phyloP scores from a whole-genome alignment of 805 yeast species.

The Nakazawaea wyomingensis region DNA sequence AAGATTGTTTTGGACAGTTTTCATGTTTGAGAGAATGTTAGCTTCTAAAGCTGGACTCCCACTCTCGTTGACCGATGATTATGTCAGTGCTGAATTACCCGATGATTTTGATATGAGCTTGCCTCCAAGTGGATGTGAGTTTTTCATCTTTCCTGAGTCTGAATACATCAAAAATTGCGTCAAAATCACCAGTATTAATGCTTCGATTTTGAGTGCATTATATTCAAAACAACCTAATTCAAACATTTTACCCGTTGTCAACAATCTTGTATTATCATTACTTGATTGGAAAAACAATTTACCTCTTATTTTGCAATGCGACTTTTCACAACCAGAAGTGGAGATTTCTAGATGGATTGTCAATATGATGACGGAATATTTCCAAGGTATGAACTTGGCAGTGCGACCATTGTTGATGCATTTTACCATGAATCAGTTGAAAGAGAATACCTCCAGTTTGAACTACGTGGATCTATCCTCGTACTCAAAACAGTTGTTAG shows the following conservation, averaged over 20 bases:
- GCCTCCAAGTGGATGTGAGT: slow-evolving; percentile 57
- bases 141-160: slow-evolving; percentile 73
- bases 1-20: slow-evolving; percentile 35
- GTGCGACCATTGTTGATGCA: slow-evolving; percentile 74
- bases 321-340: slow-evolving; percentile 48
- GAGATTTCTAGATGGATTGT: slow-evolving; percentile 62
- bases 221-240: slow-evolving; percentile 73
- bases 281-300: slow-evolving; percentile 62
- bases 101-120: slow-evolving; percentile 60
- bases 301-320: slow-evolving; percentile 61
- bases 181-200: slow-evolving; percentile 72
- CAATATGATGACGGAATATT: slow-evolving; percentile 76
- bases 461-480: slow-evolving; percentile 56
- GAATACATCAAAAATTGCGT: slow-evolving; percentile 75
- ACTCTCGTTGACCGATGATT: slow-evolving; percentile 71
- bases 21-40: slow-evolving; percentile 56
- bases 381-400: slow-evolving; percentile 76
- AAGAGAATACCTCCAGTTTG: slow-evolving; percentile 33
- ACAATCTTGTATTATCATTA: slow-evolving; percentile 61
- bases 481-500: slow-evolving; percentile 63
- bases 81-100: slow-evolving; percentile 75
- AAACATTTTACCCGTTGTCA: slow-evolving; percentile 71
- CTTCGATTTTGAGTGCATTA: slow-evolving; percentile 60
- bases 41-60: slow-evolving; percentile 82
- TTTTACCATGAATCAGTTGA: slow-evolving; percentile 64